Base-by-base conservation (phyloP, 805 yeast species). In the Yamadazyma ubonensis region DNA sequence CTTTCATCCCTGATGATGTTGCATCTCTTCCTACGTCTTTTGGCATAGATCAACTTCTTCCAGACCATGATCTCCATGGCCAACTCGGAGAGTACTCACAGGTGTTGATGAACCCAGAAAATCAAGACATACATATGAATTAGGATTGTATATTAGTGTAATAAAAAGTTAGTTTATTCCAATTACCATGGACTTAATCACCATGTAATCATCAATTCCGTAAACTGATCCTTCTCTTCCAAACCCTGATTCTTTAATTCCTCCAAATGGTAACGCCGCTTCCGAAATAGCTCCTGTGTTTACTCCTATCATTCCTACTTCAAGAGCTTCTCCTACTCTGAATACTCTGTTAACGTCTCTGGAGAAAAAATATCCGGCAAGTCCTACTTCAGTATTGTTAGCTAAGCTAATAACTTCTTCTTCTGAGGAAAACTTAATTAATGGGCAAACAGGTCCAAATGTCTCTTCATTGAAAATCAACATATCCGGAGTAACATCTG, bases 241-340 rank as follows among this genome's bases (percentile, higher is more conserved):
- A 54, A 78, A 79, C 0, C 87, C 87, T 18, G 83, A 75, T 51
- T 78, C 78, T 49, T 78, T 78, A 34, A 81, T 66, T 40, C 87
- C 87, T 23, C 87, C 73, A 49, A 67, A 67, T 46, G 85, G 84
- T 33, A 79, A 52, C 4, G 81, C 63, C 14, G 84, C 75, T 45
- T 67, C 91, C 12, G 86, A 77, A 40, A 86, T 75, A 8, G 75
- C 64, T 19, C 93, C 93, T 8, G 88, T 78, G 62, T 86, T 86
- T 42, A 78, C 80, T 29, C 93, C 93, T 38, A 86, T 75, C 95
- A 86, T 86, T 34, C 95, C 95, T 20, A 73, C 78, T 48, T 86
- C 79, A 38, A 86, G 67, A 18, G 70, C 77, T 60, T 83, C 89
- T 22, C 86, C 80, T 6, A 83, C 77, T 40, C 73, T 67, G 60